Conservation (phyloP, 2,329 filamentous ascomycete genomes). For the Aureobasidium musti region DNA sequence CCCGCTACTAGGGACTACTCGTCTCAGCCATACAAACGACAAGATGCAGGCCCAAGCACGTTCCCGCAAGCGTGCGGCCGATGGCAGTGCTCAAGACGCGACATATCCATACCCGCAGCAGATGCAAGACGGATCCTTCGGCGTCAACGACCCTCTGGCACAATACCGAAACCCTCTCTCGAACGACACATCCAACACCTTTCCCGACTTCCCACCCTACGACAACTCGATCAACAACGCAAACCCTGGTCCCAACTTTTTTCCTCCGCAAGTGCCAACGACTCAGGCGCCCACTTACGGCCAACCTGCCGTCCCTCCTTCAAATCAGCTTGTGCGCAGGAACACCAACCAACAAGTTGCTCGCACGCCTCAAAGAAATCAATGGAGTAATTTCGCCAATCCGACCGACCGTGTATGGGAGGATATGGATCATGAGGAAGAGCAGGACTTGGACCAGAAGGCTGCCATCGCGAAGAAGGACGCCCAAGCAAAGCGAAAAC, state of each 20-base stretch:
- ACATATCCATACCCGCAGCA: conserved; percentile 50
- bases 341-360: conserved; percentile 52
- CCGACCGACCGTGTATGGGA: conserved; percentile 42
- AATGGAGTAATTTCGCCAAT: conserved; percentile 48
- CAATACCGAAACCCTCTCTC: conserved; percentile 53
- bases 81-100: conserved; percentile 54
- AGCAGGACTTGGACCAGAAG: conserved; percentile 76
- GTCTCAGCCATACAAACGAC: conserved; percentile 25
- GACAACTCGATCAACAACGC: conserved; percentile 44
- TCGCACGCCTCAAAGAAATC: conserved; percentile 40
- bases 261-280: conserved; percentile 36
- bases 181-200: conserved; percentile 42
- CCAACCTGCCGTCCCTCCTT: conserved; percentile 34
- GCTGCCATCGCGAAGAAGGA: conserved; percentile 83
- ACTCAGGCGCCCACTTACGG: conserved; percentile 35
- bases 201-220: conserved; percentile 44
- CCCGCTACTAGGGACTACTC: conserved; percentile 1
- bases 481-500: conserved; percentile 84
- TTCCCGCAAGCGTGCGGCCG: conserved; percentile 68
- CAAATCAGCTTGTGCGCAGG: conserved; percentile 51
- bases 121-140: conserved; percentile 32
- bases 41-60: conserved; percentile 29
- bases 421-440: conserved; percentile 63
- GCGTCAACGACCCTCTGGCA: conserved; percentile 42
- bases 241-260: conserved; percentile 42